A percentile compares a stretch with the other conserved stretches of the same genome.
Conservation (phyloP, 805 yeast genomes). For the Lipomyces mesembrius region DNA sequence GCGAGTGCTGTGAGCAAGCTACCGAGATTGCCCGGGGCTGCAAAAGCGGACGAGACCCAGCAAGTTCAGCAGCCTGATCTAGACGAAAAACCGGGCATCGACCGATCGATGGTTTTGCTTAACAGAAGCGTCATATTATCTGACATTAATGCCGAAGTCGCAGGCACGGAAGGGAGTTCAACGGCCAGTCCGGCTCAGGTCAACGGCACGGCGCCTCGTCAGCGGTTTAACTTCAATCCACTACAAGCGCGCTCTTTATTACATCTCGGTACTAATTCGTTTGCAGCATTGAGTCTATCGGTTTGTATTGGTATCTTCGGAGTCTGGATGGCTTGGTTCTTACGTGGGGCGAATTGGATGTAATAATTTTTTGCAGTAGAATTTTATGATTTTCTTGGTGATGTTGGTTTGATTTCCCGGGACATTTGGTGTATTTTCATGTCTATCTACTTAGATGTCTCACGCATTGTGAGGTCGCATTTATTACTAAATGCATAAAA, state of each 20-base stretch:
- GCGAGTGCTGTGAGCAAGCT: slow-evolving; percentile 4
- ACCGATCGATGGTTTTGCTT: slow-evolving; percentile 21
- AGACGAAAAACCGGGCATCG: slow-evolving; percentile 4
- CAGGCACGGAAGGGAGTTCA: background rate
- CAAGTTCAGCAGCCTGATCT: background rate
- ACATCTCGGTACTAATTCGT: background rate
- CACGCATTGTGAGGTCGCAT: background rate
- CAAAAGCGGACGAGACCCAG: background rate
- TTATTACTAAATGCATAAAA: background rate
- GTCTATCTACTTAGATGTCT: background rate
- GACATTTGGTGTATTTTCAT: background rate
- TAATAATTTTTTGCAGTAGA: background rate
- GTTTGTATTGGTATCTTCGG: slow-evolving; percentile 30
- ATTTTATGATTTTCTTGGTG: background rate
- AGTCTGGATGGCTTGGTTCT: slow-evolving; percentile 34
- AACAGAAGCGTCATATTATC: slow-evolving; percentile 12
- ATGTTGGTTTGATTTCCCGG: background rate
- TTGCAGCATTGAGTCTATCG: slow-evolving; percentile 30
- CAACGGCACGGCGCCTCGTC: slow-evolving; percentile 13
- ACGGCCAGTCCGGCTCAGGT: background rate
- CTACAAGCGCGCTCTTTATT: background rate
- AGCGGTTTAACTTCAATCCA: slow-evolving; percentile 13
- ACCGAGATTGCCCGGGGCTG: background rate
- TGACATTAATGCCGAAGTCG: background rate
- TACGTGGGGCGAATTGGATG: slow-evolving; percentile 19